These are phyloP conservation scores for Nakazawaea pomicola DNA, from an alignment of 805 yeast genomes.

Conservation along the genomic window DNA sequence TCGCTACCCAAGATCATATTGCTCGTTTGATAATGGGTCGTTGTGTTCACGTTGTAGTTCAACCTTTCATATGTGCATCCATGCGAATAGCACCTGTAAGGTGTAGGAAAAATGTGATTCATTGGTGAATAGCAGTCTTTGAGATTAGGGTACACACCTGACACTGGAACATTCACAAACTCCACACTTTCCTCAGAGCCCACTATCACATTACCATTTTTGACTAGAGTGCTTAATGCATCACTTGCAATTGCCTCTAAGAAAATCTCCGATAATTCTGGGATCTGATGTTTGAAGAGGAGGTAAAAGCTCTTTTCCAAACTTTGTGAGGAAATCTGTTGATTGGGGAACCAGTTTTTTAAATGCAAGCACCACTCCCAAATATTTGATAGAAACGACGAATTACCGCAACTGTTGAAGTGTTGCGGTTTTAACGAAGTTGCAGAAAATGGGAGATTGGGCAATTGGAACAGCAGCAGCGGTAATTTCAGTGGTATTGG, in stretches of 20 bases:
- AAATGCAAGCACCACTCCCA: slow-evolving; percentile 51
- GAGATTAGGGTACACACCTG: slow-evolving; percentile 26
- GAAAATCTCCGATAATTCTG: slow-evolving; percentile 4
- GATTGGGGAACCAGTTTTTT: slow-evolving; percentile 48
- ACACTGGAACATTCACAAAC: slow-evolving; percentile 29
- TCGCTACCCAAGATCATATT: slow-evolving; percentile 27
- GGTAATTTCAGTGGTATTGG: no score
- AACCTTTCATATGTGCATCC: slow-evolving; percentile 9
- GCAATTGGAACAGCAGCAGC: slow-evolving; percentile 33
- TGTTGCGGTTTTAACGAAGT: slow-evolving; percentile 43
- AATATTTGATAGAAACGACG: slow-evolving; percentile 43
- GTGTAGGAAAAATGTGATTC: slow-evolving; percentile 14
- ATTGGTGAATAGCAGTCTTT: slow-evolving; percentile 18
- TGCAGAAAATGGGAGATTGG: slow-evolving; percentile 54
- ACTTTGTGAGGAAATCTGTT: slow-evolving; percentile 43
- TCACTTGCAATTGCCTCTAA: slow-evolving; percentile 8
- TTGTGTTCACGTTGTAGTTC: slow-evolving; percentile 20
- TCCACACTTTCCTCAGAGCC: not conserved
- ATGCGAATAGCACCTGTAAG: slow-evolving; percentile 11
- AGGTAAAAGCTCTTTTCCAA: slow-evolving; percentile 43
- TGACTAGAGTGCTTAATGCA: not conserved
- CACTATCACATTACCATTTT: slow-evolving; percentile 17
- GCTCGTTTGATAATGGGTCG: slow-evolving; percentile 24
- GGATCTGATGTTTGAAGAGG: slow-evolving; percentile 6
- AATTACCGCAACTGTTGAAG: slow-evolving; percentile 39